Base-by-base conservation (phyloP, 2,329 filamentous ascomycete genomes). In the Ascochyta pisi region DNA sequence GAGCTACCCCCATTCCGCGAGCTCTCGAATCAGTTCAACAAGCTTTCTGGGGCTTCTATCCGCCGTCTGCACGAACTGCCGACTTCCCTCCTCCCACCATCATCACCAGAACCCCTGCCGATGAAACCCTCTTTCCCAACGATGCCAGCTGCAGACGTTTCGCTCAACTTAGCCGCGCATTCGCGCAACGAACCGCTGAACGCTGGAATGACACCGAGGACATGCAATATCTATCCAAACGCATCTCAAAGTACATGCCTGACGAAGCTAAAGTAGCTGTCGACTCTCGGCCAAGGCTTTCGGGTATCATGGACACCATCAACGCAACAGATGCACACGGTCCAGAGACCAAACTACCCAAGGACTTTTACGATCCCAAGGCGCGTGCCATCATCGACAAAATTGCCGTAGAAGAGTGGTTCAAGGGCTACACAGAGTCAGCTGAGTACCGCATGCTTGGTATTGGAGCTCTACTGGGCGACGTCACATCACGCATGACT, bases 381-480 rank as follows among this genome's bases (percentile, higher is more conserved):
- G 86, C 84, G 4, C 83, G 86, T 45, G 81, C 82, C 3, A 89
- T 92, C 58, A 85, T 95, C 54, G 86, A 90, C 54, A 81, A 82
- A 33, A 86, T 97, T 55, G 86, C 84, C 26, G 87, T 93, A 0
- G 93, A 99, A 68, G 95, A 98, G 77, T 98, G 95, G 95, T 98
- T 89, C 74, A 80, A 85, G 19, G 94, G 95, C 3, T 98, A 96
- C 74, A 83, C 83, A 54, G 93, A 97, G 76, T 92, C 86, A 58
- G 78, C 79, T 38, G 95, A 98, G 76, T 98, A 96, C 77, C 89
- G 94, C n/a, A 86, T 84, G 62, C 82, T 98, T 2, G 95, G 94
- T 3, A 95, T 97, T 60, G 95, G 95, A 26, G 85, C 84, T 10
- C 81, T 98, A 9, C 81, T 96, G 70, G 94, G 92, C 27, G 94